Percentiles rank a stretch among this genome's conserved stretches.
Evolutionary conservation across 73 alveolate genomes (phyloP).

Genomic region (Effrenium voratum): DNA sequence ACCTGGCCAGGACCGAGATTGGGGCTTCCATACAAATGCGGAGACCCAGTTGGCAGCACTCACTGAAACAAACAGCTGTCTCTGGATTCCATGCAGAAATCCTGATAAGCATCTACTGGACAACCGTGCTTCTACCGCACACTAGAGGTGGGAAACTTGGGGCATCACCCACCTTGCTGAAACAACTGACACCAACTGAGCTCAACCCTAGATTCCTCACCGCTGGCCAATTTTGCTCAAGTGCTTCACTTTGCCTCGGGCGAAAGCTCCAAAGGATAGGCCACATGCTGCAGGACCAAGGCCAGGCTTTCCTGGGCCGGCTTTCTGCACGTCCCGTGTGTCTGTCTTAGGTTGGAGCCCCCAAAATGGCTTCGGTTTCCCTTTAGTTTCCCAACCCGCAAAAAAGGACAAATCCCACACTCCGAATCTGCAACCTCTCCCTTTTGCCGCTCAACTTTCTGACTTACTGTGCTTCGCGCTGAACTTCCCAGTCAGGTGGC

Average conservation of each 20-base stretch:
- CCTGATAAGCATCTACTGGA: neutral
- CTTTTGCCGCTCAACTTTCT: too few relatives aligned
- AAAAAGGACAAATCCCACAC: too few relatives aligned
- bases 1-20: constrained; percentile 41
- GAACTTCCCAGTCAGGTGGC: neutral
- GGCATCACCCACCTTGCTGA: too few relatives aligned
- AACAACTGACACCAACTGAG: neutral
- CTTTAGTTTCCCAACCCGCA: too few relatives aligned
- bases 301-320: constrained; percentile 61
- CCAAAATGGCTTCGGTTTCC: neutral
- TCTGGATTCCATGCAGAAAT: too few relatives aligned
- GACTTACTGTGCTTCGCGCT: too few relatives aligned
- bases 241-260: constrained; percentile 14
- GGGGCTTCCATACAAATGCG: too few relatives aligned
- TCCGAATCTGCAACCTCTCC: too few relatives aligned
- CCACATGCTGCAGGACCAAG: constrained; percentile 74
- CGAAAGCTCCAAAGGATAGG: constrained; percentile 47
- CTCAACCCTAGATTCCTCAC: too few relatives aligned
- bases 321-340: neutral
- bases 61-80: too few relatives aligned
- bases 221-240: neutral
- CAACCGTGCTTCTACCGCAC: neutral
- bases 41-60: too few relatives aligned
- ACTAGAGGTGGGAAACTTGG: neutral
- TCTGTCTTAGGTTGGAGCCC: neutral